A percentile compares a stretch with the other conserved stretches of the same genome.
Evolutionary conservation across 1,284 basidiomycete genomes (phyloP).

Genomic region (Ganoderma lucidum): DNA sequence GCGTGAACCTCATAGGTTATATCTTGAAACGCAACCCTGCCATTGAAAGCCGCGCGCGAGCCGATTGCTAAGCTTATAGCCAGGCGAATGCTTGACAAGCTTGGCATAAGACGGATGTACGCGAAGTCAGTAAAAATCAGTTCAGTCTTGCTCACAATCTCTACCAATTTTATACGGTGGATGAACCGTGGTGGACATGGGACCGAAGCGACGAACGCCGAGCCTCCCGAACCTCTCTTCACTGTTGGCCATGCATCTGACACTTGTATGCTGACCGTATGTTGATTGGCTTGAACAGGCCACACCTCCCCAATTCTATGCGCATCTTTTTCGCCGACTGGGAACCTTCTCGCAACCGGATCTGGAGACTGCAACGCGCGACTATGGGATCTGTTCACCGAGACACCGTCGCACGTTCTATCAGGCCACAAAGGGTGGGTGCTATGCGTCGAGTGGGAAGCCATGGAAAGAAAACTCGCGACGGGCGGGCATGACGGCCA

Average conservation of each 20-base stretch:
- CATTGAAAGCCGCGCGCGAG: not conserved
- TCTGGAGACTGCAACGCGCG: slow-evolving; percentile 95
- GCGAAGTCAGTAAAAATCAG: not conserved
- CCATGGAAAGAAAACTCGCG: slow-evolving; percentile 88
- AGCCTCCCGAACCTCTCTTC: slow-evolving; percentile 26
- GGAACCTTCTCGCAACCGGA: slow-evolving; percentile 90
- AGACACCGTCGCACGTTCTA: slow-evolving; percentile 90
- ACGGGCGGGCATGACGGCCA: slow-evolving; percentile 94
- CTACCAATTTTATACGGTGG: not conserved
- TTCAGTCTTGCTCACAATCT: not conserved
- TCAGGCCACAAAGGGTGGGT: slow-evolving; percentile 96
- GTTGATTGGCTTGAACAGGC: slow-evolving; percentile 51
- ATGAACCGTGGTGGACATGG: not conserved
- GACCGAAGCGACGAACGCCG: not conserved
- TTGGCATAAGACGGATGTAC: not conserved
- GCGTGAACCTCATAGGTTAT: not conserved
- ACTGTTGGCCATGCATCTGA: not conserved
- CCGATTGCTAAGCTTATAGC: not conserved
- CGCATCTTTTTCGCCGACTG: slow-evolving; percentile 95
- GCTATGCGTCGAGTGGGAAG: slow-evolving; percentile 97
- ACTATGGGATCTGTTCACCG: slow-evolving; percentile 95
- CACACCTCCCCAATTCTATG: slow-evolving; percentile 96
- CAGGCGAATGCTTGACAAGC: not conserved
- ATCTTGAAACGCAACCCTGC: not conserved
- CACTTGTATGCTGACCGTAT: not conserved